Evolutionary conservation across 225 moss, liverwort and hornwort species (phyloP).

Genomic region (Asterella californica): DNA sequence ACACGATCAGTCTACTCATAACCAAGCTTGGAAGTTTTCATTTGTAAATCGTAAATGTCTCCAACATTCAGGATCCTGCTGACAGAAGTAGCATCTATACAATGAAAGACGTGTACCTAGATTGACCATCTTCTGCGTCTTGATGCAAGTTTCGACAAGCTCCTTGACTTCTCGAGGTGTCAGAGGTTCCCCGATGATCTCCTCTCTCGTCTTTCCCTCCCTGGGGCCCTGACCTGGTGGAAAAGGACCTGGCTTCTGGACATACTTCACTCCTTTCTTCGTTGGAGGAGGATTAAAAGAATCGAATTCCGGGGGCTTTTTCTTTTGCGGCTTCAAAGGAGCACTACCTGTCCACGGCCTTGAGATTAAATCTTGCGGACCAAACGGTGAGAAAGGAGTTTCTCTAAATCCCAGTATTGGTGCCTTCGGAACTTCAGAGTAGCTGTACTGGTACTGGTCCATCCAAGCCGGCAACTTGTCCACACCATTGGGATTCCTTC

Average conservation of each 20-base stretch:
- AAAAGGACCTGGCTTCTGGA: conserved; percentile 80
- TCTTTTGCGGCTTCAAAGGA: conserved; percentile 73
- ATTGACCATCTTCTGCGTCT: conserved; percentile 74
- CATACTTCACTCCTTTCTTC: conserved; percentile 89
- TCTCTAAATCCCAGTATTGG: conserved; percentile 76
- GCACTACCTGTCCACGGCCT: conserved; percentile 93
- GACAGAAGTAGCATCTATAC: background rate
- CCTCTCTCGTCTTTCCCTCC: conserved; percentile 62
- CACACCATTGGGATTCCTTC: conserved; percentile 6
- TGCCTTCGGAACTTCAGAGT: conserved; percentile 67
- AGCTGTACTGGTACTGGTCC: conserved; percentile 66
- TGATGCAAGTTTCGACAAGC: conserved; percentile 53
- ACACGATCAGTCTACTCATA: background rate
- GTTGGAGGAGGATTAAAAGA: conserved; percentile 76
- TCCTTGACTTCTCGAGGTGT: conserved; percentile 59
- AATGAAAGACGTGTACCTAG: conserved; percentile 44
- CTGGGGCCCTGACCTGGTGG: conserved; percentile 59
- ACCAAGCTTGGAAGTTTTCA: background rate
- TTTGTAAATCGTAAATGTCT: background rate
- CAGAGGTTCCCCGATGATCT: conserved; percentile 76
- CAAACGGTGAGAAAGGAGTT: conserved; percentile 85
- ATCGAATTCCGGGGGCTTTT: conserved; percentile 77
- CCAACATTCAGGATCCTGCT: background rate
- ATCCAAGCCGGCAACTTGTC: conserved; percentile 57
- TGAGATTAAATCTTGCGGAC: conserved; percentile 58